Evolutionary conservation across 352 stramenopile genomes (phyloP).

Genomic region (Thalassiosira allenii): DNA sequence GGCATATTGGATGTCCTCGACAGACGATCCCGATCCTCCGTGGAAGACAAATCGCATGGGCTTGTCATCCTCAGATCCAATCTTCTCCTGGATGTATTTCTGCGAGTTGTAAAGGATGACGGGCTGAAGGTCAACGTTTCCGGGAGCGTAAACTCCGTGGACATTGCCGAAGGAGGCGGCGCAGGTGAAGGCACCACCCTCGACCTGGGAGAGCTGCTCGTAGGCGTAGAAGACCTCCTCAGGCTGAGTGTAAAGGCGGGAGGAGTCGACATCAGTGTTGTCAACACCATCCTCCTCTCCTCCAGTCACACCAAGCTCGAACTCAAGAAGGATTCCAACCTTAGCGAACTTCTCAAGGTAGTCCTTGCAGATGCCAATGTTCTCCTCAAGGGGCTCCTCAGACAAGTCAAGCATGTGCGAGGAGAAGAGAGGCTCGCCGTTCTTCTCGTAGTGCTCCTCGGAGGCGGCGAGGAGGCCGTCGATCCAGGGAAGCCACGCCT

Average conservation of each 20-base stretch:
- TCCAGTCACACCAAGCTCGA: slow-evolving; percentile 98
- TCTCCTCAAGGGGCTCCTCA: slow-evolving; percentile 97
- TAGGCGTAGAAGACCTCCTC: slow-evolving; percentile 96
- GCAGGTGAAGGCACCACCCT: slow-evolving; percentile 93
- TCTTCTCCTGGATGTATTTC: slow-evolving; percentile 89
- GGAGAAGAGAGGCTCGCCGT: slow-evolving; percentile 95
- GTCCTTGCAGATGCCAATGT: slow-evolving; percentile 96
- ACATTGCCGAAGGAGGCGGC: slow-evolving; percentile 97
- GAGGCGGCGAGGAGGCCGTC: slow-evolving; percentile 95
- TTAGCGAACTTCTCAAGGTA: slow-evolving; percentile 95
- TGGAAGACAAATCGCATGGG: slow-evolving; percentile 99
- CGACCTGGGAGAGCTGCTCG: slow-evolving; percentile 93
- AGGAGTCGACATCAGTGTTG: slow-evolving; percentile 95
- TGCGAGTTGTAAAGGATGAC: slow-evolving; percentile 97
- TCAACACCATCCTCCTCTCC: slow-evolving; percentile 99
- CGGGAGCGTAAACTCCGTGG: slow-evolving; percentile 98
- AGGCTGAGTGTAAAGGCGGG: slow-evolving; percentile 92
- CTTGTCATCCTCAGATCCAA: slow-evolving; percentile 87
- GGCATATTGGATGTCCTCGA: slow-evolving; percentile 95
- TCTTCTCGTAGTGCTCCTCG: slow-evolving; percentile 95
- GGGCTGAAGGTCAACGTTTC: slow-evolving; percentile 98
- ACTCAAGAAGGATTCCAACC: slow-evolving; percentile 96
- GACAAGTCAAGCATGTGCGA: slow-evolving; percentile 99
- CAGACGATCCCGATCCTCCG: slow-evolving; percentile 95
- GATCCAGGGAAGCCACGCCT: slow-evolving; percentile 97